Base-by-base conservation (phyloP, 75 land plant genomes). In the Pinus albicaulis region DNA sequence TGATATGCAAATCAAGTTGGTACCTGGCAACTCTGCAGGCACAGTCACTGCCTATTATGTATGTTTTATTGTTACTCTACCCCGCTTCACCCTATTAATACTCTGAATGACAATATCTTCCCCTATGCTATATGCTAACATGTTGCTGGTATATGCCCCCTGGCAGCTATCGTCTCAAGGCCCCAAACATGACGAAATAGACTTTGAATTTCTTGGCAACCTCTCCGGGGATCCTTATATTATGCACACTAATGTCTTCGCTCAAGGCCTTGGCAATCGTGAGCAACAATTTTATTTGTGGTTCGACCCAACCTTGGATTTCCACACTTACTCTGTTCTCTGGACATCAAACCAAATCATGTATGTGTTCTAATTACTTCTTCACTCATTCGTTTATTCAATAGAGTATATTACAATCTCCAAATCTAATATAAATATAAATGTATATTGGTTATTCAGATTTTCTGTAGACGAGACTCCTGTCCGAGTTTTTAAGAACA, bases 151-250 rank as follows among this genome's bases (percentile, higher is more conserved):
- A 28, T 44, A 44, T 44, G 48, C 48, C 48, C 48, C 10, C 7
- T 7, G 36, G 20, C 64, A 74, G 76, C 64, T 81, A 55, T 92
- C 94, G 5, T 92, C 94, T 19, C 86, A 85, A 62, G 85, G 79
- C 48, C 82, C 83, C 5, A 84, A 89, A 76, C 94, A 92, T 59
- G 92, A 92, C 78, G 92, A 92, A 82, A 85, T 92, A 61, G 94
- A 92, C 48, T 89, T 92, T 76, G 92, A 92, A 85, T 89, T 89
- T 79, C 59, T 92, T 76, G 94, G 94, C 6, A 92, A 89, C 82
- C 80, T 85, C 15, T 82, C 79, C 0, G 82, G 82, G 1, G 92
- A 89, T 78, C 92, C 93, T 1, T 87, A 84, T 85, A 91, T 89
- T 60, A 61, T 91, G 10, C 93, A 91, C 44, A 91, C 93, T 61